Conservation (phyloP, 371 early-diverging fungal genomes). For the Actinomortierella ambigua region DNA sequence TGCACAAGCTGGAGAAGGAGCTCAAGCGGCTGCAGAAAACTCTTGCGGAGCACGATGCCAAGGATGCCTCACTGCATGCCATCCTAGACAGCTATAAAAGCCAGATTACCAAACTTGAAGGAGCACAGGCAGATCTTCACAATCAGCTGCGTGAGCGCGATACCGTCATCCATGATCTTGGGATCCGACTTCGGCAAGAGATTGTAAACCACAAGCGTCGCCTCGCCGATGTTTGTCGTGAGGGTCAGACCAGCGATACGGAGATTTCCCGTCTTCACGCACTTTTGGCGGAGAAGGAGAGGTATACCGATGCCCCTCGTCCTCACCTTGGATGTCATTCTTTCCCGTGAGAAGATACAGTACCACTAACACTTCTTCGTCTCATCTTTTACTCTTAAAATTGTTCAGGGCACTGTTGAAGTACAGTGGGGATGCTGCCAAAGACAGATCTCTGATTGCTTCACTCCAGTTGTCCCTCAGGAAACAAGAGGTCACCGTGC, state of each 20-base stretch:
- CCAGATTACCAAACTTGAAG: conserved; percentile 11
- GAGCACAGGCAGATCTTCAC: conserved; percentile 2
- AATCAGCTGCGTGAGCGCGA: conserved; percentile 5
- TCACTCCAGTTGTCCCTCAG: too few relatives aligned
- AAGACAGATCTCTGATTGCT: too few relatives aligned
- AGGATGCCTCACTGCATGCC: conserved; percentile 9
- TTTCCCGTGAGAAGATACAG: too few relatives aligned
- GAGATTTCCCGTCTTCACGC: conserved; percentile 13
- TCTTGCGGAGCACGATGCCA: conserved; percentile 19
- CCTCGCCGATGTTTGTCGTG: conserved; percentile 10
- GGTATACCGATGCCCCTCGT: conserved; percentile 5
- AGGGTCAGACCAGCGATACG: conserved; percentile 8
- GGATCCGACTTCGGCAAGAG: conserved; percentile 4
- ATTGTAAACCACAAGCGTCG: conserved; percentile 5
- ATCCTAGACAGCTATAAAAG: conserved; percentile 3
- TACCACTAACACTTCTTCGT: too few relatives aligned
- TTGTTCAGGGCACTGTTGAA: too few relatives aligned
- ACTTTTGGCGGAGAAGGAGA: conserved; percentile 9
- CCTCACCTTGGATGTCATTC: too few relatives aligned
- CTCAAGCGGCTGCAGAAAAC: conserved; percentile 3
- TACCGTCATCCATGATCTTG: conserved; percentile 4
- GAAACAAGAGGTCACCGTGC: too few relatives aligned
- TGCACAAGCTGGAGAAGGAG: conserved; percentile 14
- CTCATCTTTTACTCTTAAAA: too few relatives aligned
- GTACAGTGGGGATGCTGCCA: too few relatives aligned